phyloP scores from a whole-genome alignment of 202 grass and related monocot species.

The Schoenoplectus triqueter region DNA sequence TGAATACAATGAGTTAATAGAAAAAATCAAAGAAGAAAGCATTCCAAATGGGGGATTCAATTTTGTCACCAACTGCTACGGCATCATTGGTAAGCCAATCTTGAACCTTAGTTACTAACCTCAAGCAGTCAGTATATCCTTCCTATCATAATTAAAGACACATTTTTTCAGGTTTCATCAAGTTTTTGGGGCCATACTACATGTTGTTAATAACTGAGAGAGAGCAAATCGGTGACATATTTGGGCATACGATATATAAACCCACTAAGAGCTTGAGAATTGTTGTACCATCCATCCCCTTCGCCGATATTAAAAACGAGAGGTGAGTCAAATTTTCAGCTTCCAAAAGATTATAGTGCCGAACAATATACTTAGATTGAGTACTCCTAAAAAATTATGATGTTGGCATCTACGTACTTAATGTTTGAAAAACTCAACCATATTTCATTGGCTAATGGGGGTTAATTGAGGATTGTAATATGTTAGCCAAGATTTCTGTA shows the following conservation, averaged over 20 bases:
- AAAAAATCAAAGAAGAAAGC: slow-evolving; percentile 61
- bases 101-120: slow-evolving; percentile 9
- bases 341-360: neutral
- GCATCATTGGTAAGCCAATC: slow-evolving; percentile 68
- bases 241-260: slow-evolving; percentile 82
- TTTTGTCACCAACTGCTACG: slow-evolving; percentile 85
- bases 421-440: neutral
- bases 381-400: slow-evolving; percentile 23
- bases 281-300: slow-evolving; percentile 52
- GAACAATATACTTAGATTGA: slow-evolving; percentile 16
- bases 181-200: slow-evolving; percentile 87
- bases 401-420: neutral
- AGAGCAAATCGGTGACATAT: slow-evolving; percentile 76
- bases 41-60: slow-evolving; percentile 72
- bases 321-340: slow-evolving; percentile 26
- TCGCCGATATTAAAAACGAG: slow-evolving; percentile 33
- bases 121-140: slow-evolving; percentile 9
- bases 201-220: slow-evolving; percentile 89
- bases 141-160: slow-evolving; percentile 1
- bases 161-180: slow-evolving; percentile 71
- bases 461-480: neutral
- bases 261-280: slow-evolving; percentile 67
- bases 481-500: slow-evolving; percentile 1
- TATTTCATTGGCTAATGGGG: neutral
- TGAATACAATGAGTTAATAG: slow-evolving; percentile 57